A percentile compares a stretch with the other conserved stretches of the same genome.
Conservation (phyloP, 129 eudicot genomes). For the Arctium minus region DNA sequence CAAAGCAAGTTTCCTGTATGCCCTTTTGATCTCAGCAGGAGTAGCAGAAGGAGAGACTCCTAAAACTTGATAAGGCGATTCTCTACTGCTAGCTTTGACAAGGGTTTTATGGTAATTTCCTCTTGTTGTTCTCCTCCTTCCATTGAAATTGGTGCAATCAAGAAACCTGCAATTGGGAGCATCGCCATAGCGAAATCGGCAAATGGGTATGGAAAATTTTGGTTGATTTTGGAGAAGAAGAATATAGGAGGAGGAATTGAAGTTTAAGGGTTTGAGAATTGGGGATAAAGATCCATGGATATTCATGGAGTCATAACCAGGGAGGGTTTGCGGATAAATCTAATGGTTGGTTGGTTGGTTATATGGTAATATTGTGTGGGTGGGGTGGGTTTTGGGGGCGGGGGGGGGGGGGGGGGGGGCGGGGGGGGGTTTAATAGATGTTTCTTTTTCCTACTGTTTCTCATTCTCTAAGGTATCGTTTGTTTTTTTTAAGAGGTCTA, state of each 20-base stretch:
- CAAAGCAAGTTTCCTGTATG: constrained; percentile 86
- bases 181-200: constrained; percentile 38
- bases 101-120: constrained; percentile 21
- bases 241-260: constrained; percentile 6
- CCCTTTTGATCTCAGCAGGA: constrained; percentile 80
- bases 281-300: constrained; percentile 41
- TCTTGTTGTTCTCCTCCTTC: constrained; percentile 21
- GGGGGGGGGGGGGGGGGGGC: too few species aligned
- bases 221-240: constrained; percentile 22
- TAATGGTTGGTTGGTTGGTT: not conserved
- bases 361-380: too few species aligned
- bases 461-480: too few species aligned
- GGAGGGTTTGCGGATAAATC: not conserved
- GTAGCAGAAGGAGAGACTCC: constrained; percentile 91
- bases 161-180: constrained; percentile 10
- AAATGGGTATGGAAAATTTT: constrained; percentile 37
- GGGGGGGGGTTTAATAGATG: too few species aligned
- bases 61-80: constrained; percentile 84
- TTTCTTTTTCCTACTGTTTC: too few species aligned
- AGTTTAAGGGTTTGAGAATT: constrained; percentile 23
- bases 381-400: too few species aligned
- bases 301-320: constrained; percentile 45
- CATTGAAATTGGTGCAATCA: constrained; percentile 6
- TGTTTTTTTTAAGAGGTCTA: too few species aligned
- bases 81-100: constrained; percentile 55